phyloP scores from a whole-genome alignment of 805 yeast genomes.

The Zygoascus flipseniorum region DNA sequence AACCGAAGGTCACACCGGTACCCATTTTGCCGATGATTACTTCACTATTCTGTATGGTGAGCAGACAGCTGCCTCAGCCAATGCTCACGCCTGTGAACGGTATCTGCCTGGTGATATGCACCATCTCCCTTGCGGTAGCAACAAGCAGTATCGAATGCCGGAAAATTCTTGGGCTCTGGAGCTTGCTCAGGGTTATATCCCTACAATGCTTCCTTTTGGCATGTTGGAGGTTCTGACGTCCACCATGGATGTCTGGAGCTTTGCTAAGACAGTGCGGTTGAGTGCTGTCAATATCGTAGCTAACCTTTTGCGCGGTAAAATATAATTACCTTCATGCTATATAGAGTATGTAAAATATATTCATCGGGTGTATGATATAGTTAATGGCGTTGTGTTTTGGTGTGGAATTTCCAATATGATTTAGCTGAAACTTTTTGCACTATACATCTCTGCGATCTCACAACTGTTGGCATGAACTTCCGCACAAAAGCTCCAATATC shows the following conservation, averaged over 20 bases:
- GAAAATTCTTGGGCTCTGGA: conserved; percentile 81
- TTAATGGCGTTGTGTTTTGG: neutral
- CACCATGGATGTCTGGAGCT: conserved; percentile 68
- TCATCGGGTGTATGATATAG: neutral
- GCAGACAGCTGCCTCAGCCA: conserved; percentile 64
- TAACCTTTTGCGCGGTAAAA: conserved; percentile 62
- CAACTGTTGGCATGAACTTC: neutral
- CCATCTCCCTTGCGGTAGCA: conserved; percentile 61
- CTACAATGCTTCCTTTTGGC: conserved; percentile 96
- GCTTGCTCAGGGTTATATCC: conserved; percentile 98
- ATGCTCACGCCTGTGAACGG: conserved; percentile 55
- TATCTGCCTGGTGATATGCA: conserved; percentile 84
- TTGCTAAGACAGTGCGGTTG: conserved; percentile 58
- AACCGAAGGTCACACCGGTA: conserved; percentile 93
- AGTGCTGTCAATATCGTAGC: conserved; percentile 74
- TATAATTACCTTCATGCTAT: conserved; percentile 31
- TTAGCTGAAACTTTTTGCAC: no score
- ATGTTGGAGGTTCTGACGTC: conserved; percentile 70
- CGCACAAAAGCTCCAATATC: neutral
- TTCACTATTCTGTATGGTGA: conserved; percentile 82
- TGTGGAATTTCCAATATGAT: no score
- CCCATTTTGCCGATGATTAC: conserved; percentile 95
- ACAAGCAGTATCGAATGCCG: conserved; percentile 84
- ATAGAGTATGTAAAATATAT: neutral
- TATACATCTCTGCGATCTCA: no score